Evolutionary conservation across 139 green algal genomes (phyloP).

Genomic region (Bryopsis sp.): DNA sequence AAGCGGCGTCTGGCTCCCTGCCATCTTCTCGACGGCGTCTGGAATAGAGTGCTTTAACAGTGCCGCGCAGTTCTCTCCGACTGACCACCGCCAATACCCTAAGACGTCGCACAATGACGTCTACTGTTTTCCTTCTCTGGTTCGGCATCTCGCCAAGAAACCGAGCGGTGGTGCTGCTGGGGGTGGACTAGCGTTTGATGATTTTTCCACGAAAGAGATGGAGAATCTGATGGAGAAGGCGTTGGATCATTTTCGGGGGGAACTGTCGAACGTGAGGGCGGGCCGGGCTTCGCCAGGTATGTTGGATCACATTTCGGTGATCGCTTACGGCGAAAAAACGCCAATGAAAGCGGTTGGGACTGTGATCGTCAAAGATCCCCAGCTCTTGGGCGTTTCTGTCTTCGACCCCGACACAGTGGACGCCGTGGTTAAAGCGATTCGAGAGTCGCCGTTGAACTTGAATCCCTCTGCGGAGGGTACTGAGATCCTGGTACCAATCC

Average conservation of each 20-base stretch:
- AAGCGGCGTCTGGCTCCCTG: too few species aligned
- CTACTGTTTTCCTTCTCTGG: not conserved
- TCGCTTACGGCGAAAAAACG: constrained; percentile 45
- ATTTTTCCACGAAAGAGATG: not conserved
- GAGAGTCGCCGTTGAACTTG: constrained; percentile 48
- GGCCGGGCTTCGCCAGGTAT: constrained; percentile 63
- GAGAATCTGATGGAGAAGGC: constrained; percentile 33
- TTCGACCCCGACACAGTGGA: constrained; percentile 39
- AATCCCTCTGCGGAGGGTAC: constrained; percentile 30
- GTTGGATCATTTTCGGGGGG: constrained; percentile 42
- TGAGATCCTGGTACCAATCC: constrained; percentile 46
- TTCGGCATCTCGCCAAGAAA: constrained; percentile 9
- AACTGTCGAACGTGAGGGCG: constrained; percentile 52
- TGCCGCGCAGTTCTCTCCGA: not conserved
- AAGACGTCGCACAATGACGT: not conserved
- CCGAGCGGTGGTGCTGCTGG: not conserved
- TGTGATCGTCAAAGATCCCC: constrained; percentile 53
- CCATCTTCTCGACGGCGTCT: not conserved
- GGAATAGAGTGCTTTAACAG: not conserved
- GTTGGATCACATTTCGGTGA: constrained; percentile 56
- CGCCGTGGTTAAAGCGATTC: constrained; percentile 49
- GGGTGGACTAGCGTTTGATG: not conserved
- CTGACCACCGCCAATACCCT: not conserved
- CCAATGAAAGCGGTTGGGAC: constrained; percentile 48
- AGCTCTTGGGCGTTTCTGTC: constrained; percentile 54